A percentile compares a stretch with the other conserved stretches of the same genome.
phyloP scores from a whole-genome alignment of 805 yeast genomes.

The Gaillardinia entomophila region DNA sequence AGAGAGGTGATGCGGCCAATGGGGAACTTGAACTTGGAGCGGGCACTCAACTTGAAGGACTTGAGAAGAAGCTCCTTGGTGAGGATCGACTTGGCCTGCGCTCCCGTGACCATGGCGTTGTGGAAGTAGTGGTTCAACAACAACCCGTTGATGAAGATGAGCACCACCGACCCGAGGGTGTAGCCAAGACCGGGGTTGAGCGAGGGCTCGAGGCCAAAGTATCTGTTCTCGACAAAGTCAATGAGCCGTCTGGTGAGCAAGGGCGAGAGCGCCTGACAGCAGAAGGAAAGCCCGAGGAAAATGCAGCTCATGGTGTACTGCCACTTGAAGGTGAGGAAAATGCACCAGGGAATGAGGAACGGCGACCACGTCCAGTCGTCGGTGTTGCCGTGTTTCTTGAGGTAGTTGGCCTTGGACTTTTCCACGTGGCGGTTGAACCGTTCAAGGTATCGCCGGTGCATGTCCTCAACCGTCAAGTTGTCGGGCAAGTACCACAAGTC shows the following conservation, averaged over 20 bases:
- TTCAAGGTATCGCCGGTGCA: conserved; percentile 24
- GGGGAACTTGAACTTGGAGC: conserved; percentile 28
- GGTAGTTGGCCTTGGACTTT: conserved; percentile 13
- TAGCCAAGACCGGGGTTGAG: conserved; percentile 67
- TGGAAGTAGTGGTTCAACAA: conserved; percentile 38
- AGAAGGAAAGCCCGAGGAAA: conserved; percentile 42
- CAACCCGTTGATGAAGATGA: conserved; percentile 42
- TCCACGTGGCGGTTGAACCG: conserved; percentile 16
- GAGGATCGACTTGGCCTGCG: conserved; percentile 32
- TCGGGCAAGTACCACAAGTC: conserved; percentile 34
- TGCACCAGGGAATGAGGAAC: conserved; percentile 34
- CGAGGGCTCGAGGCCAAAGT: conserved; percentile 33
- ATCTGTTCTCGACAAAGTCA: conserved; percentile 51
- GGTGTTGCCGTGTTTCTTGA: conserved; percentile 7
- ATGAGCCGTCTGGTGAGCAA: conserved; percentile 61
- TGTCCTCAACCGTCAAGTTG: conserved; percentile 28
- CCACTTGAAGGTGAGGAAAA: conserved; percentile 45
- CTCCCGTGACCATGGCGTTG: conserved; percentile 38
- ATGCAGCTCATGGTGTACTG: conserved; percentile 37
- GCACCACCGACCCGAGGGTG: conserved; percentile 59
- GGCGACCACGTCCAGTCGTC: conserved; percentile 35
- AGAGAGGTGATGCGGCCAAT: conserved; percentile 36
- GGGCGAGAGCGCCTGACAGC: conserved; percentile 54
- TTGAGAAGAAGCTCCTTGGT: conserved; percentile 35
- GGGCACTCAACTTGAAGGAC: conserved; percentile 31